Percentiles rank a stretch among this genome's conserved stretches.
Conservation (phyloP, 2,329 filamentous ascomycete genomes). For the Aureobasidium sp. region DNA sequence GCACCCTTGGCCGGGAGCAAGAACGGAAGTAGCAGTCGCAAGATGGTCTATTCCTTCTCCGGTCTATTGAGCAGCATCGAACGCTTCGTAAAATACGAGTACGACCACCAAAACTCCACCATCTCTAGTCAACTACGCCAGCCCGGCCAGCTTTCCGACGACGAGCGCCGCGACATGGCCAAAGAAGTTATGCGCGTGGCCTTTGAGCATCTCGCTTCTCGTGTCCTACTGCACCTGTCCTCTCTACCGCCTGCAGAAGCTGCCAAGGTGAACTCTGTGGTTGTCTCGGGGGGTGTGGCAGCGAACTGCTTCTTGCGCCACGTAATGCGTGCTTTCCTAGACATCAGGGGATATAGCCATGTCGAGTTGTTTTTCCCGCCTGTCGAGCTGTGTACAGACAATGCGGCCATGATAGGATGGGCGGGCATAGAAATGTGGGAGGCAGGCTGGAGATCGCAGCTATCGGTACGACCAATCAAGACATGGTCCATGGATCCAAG, state of each 20-base stretch:
- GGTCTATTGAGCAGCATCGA: conserved; percentile 62
- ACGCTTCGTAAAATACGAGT: conserved; percentile 42
- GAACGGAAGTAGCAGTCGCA: conserved; percentile 30
- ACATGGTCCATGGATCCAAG: conserved; percentile 69
- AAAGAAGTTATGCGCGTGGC: conserved; percentile 67
- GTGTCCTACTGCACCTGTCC: conserved; percentile 53
- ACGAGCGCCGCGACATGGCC: conserved; percentile 64
- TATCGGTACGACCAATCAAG: conserved; percentile 53
- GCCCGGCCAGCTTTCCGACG: conserved; percentile 39
- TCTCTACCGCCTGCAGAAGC: conserved; percentile 8
- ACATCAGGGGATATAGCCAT: conserved; percentile 57
- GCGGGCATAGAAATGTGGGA: conserved; percentile 86
- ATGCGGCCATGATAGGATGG: conserved; percentile 98
- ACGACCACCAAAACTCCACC: conserved; percentile 24
- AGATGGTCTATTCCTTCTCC: conserved; percentile 66
- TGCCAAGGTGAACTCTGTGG: conserved; percentile 52
- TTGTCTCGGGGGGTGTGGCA: conserved; percentile 86
- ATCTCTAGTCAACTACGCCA: conserved; percentile 28
- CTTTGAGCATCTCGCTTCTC: conserved; percentile 79
- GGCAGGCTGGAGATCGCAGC: conserved; percentile 60
- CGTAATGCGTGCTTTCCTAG: conserved; percentile 51
- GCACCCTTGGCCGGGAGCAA: conserved; percentile 58
- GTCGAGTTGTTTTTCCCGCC: conserved; percentile 69
- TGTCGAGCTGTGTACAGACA: conserved; percentile 75
- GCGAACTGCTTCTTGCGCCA: conserved; percentile 72